Base-by-base conservation (phyloP, 495 filamentous ascomycete species). In the Neurospora sublineolata region DNA sequence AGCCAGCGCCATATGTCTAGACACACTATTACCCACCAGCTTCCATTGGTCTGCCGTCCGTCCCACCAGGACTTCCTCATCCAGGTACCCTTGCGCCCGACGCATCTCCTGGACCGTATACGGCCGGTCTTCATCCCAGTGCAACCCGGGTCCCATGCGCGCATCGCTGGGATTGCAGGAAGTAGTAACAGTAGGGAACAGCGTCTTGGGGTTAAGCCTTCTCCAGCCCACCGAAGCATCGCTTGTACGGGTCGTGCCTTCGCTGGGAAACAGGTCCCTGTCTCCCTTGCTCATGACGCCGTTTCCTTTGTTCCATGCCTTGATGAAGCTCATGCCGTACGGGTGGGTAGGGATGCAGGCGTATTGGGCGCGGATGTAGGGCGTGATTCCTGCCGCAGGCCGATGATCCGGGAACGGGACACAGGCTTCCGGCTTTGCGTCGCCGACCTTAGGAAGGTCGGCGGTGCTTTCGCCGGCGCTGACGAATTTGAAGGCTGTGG, bases 11-110 rank as follows among this genome's bases (percentile, higher is more conserved):
- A 91, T 86, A 6, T 83, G 82, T 30, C 90, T 84, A n/a, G 88
- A 85, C 3, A 94, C 92, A 68, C 87, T 88, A 76, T 94, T 94
- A 0, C 91, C 92, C 16, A 92, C 81, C 42, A 91, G 84, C 70
- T 84, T 87, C 80, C 86, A 88, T 73, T 89, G 86, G 14, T 87
- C 78, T 0, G 69, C 41, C 1, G 82, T 74, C 8, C 68, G 70
- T 1, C 90, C 92, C 12, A 93, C 72, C 1, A 94, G 72, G 0
- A 93, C 84, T 46, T 93, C 91, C 18, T 89, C 68, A 71, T 93
- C 90, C 0, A 81, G 88, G 68, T 88, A 89, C 0, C 89, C 86
- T 79, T 94, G 92, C 0, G 86, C 89, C 9, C 90, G 79, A 0
- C 89, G 78, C 2, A 81, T 84, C 79, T 94, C 92, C 82, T 88